Evolutionary conservation across 352 stramenopile species (phyloP), one percentile per base, ranked within the genome.

Genomic region (Phytophthora cactorum): DNA sequence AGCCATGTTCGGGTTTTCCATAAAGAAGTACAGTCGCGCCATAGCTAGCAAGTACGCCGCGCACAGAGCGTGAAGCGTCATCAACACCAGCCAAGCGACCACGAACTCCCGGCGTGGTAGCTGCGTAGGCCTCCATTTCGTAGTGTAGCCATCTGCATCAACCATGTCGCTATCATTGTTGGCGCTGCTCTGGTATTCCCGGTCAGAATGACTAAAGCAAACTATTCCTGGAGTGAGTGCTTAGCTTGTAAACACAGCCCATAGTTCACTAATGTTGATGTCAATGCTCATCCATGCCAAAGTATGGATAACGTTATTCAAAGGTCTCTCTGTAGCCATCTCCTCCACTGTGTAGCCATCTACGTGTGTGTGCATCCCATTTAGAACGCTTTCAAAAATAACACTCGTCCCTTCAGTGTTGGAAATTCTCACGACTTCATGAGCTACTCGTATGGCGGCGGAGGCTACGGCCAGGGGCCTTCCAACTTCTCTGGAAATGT

Each of bases 391-490:
- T 12, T 43, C n/a, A 43, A 43, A 43, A 38, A 47, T 28, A 47
- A 28, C 41, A 15, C 5, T 49, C 34, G 52, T 46, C 61, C 15
- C 28, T 63, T 67, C 59, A 57, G 44, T 49, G 5, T 32, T 12
- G 12, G 36, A 32, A 31, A 15, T 15, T 31, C 17, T 31, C 8
- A 11, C 32, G 0, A 43, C 4, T 7, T n/a, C 12, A 72, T 72
- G 57, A 72, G 27, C 29, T 64, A 59, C 43, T 66, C 60, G 52
- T 75, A 79, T 51, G 67, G 65, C 12, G 62, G 56, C 7, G 72
- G 75, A 5, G 43, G 53, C 54, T 64, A 59, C 47, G 65, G 70
- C 22, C 53, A 63, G 5, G 53, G 66, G 2, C 59, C 59, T 1
- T 32, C 51, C 39, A 66, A 63, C 51, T 68, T 59, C 28, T 53